phyloP scores from a whole-genome alignment of 371 early-diverging fungal genomes.

The Quaeritorhiza haematococci region DNA sequence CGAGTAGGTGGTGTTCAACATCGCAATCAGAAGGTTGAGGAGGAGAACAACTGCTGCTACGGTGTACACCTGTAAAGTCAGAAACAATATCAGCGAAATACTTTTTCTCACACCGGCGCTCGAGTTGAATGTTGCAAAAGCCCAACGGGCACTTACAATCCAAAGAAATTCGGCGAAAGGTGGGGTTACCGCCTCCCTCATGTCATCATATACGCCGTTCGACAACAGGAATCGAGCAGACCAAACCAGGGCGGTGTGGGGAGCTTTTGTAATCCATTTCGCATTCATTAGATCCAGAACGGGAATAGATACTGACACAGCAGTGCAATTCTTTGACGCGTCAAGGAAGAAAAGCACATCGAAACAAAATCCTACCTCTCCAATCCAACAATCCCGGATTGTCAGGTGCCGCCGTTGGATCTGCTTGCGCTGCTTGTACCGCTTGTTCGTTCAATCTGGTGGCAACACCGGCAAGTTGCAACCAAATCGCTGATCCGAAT shows the following conservation, averaged over 20 bases:
- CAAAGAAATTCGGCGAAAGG: not conserved
- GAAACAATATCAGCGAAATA: not conserved
- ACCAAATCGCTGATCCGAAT: constrained; percentile 17
- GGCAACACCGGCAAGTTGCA: constrained; percentile 21
- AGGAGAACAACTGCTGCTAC: constrained; percentile 14
- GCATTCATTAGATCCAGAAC: too few species aligned
- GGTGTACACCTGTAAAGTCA: constrained; percentile 4
- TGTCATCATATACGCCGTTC: not conserved
- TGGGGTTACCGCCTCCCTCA: not conserved
- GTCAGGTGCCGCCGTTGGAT: too few species aligned
- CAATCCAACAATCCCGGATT: too few species aligned
- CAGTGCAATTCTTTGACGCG: not conserved
- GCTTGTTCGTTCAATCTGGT: constrained; percentile 3
- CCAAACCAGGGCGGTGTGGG: too few species aligned
- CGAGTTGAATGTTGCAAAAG: constrained; percentile 9
- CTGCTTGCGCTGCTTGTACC: too few species aligned
- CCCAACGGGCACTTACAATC: not conserved
- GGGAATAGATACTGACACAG: not conserved
- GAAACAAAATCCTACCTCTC: too few species aligned
- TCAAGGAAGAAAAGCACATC: too few species aligned
- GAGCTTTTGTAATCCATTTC: too few species aligned
- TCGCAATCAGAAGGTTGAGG: constrained; percentile 25
- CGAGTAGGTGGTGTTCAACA: constrained; percentile 19
- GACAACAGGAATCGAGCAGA: too few species aligned
- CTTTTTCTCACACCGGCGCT: too few species aligned